phyloP scores from a whole-genome alignment of 768 basidiomycete species.

The Auricularia sp. region DNA sequence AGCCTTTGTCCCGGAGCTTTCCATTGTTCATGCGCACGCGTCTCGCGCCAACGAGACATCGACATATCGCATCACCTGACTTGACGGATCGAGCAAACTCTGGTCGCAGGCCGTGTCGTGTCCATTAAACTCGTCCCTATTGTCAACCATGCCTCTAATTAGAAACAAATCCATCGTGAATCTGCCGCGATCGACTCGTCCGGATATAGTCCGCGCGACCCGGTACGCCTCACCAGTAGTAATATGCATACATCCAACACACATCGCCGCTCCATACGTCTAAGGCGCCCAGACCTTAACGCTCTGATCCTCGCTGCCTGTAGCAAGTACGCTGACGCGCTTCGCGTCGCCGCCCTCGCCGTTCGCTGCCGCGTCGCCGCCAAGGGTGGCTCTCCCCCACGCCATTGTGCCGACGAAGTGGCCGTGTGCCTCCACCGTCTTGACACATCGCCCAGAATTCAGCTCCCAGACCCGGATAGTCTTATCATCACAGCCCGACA shows the following conservation, averaged over 20 bases:
- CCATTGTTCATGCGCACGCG: too few species aligned
- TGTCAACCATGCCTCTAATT: neutral
- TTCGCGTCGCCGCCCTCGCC: conserved; percentile 16
- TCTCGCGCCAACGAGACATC: too few species aligned
- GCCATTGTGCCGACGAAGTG: conserved; percentile 75
- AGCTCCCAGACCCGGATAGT: conserved; percentile 88
- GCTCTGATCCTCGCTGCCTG: conserved; percentile 35
- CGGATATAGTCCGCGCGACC: neutral
- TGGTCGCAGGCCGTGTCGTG: neutral
- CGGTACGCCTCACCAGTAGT: neutral
- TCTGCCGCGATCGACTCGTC: neutral
- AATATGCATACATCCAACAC: neutral
- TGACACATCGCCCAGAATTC: conserved; percentile 71
- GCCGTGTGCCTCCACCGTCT: conserved; percentile 78
- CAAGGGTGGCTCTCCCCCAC: conserved; percentile 51
- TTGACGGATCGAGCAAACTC: too few species aligned
- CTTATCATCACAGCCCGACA: conserved; percentile 91
- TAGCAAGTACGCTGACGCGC: conserved; percentile 36
- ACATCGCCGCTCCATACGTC: neutral
- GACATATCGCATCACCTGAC: too few species aligned
- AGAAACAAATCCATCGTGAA: neutral
- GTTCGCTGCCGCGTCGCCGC: conserved; percentile 15
- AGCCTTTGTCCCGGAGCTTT: too few species aligned
- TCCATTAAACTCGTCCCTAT: neutral
- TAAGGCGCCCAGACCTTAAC: conserved; percentile 23